Evolutionary conservation across 2,329 filamentous ascomycete genomes (phyloP).

Genomic region (Waltergamsia citrina): DNA sequence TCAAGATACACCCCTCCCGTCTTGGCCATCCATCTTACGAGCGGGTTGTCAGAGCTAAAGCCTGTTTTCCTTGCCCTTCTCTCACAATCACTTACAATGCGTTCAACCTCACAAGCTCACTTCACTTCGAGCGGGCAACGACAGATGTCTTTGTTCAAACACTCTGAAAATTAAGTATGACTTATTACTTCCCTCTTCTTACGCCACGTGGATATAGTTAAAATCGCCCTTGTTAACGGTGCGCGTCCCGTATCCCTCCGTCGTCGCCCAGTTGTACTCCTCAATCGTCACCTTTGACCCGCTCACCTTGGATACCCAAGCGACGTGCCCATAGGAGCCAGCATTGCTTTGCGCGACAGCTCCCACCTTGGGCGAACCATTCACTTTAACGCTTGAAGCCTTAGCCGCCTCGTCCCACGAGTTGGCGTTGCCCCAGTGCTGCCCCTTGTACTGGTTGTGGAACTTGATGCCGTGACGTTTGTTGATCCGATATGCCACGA

Average conservation of each 20-base stretch:
- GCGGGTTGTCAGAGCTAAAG: too few species aligned
- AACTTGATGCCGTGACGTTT: slow-evolving; percentile 10
- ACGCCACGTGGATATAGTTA: slow-evolving; percentile 8
- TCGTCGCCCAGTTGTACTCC: slow-evolving; percentile 9
- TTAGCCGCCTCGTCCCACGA: slow-evolving; percentile 10
- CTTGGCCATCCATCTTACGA: too few species aligned
- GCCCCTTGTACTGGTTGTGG: slow-evolving; percentile 10
- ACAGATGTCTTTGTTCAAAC: too few species aligned
- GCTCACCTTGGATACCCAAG: slow-evolving; percentile 8
- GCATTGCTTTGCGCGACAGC: slow-evolving; percentile 9
- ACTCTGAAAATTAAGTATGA: not conserved
- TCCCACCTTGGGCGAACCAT: slow-evolving; percentile 8
- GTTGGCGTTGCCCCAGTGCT: slow-evolving; percentile 11
- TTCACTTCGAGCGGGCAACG: too few species aligned
- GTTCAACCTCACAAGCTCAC: too few species aligned
- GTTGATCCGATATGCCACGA: slow-evolving; percentile 12
- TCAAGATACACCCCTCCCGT: too few species aligned
- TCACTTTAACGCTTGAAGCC: slow-evolving; percentile 5
- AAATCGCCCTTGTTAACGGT: slow-evolving; percentile 9
- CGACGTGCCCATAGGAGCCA: slow-evolving; percentile 8
- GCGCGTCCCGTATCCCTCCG: slow-evolving; percentile 8
- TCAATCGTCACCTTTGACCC: slow-evolving; percentile 10
- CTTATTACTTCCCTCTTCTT: not conserved
- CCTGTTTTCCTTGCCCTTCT: too few species aligned
- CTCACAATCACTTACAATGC: too few species aligned